These are phyloP conservation scores for Boletus fagicola DNA, from an alignment of 768 basidiomycete genomes.

Conservation along the genomic window DNA sequence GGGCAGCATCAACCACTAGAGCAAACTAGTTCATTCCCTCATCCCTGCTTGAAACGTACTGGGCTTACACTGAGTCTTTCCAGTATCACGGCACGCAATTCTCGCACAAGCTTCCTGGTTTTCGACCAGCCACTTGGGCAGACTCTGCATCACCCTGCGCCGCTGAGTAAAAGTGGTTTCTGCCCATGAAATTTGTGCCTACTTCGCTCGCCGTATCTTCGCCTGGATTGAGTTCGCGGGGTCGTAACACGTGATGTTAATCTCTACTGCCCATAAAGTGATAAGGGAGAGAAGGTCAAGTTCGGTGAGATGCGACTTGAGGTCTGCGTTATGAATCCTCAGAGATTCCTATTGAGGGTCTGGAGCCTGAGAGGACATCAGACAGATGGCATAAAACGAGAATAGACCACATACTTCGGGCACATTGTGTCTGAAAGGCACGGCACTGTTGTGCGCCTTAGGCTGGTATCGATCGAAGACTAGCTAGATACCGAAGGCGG, in stretches of 20 bases:
- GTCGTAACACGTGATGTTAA: constrained; percentile 90
- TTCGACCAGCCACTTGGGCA: constrained; percentile 90
- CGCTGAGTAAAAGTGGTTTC: constrained; percentile 75
- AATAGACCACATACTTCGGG: constrained; percentile 51
- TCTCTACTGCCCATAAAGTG: constrained; percentile 46
- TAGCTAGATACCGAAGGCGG: constrained; percentile 76
- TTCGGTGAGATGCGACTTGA: constrained; percentile 64
- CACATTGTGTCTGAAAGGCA: constrained; percentile 57
- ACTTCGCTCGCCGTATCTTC: constrained; percentile 66
- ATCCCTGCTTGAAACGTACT: neutral
- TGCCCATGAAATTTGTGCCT: constrained; percentile 73
- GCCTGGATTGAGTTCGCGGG: constrained; percentile 79
- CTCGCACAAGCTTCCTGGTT: constrained; percentile 85
- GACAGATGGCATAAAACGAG: constrained; percentile 3
- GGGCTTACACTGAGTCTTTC: constrained; percentile 85
- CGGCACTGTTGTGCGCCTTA: constrained; percentile 70
- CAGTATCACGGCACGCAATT: constrained; percentile 90
- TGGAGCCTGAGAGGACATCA: constrained; percentile 45
- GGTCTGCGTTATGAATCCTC: constrained; percentile 53
- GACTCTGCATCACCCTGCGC: constrained; percentile 76
- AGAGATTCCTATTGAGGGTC: constrained; percentile 56
- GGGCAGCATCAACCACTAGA: constrained; percentile 87
- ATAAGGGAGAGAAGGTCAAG: constrained; percentile 52
- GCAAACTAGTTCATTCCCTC: constrained; percentile 1
- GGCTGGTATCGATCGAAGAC: constrained; percentile 73